Conservation (phyloP, 2,329 filamentous ascomycete genomes). For the Chaetomium strumarium region DNA sequence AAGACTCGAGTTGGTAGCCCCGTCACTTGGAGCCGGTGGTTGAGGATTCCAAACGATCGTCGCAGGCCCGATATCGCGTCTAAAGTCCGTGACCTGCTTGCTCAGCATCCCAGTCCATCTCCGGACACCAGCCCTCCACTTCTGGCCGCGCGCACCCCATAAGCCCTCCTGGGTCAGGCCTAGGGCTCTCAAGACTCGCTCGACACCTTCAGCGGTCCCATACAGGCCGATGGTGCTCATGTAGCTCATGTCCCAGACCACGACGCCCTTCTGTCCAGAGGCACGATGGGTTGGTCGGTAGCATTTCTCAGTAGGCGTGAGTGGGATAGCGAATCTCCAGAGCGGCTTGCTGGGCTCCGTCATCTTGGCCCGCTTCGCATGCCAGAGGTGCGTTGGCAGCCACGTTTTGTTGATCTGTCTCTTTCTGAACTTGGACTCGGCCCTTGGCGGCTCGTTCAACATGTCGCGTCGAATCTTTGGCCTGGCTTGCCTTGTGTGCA, state of each 20-base stretch:
- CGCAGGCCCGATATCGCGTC: conserved; percentile 62
- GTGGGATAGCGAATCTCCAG: conserved; percentile 85
- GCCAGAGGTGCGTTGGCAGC: conserved; percentile 91
- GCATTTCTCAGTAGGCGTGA: conserved; percentile 83
- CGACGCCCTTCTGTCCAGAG: conserved; percentile 64
- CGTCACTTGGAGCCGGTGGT: conserved; percentile 18
- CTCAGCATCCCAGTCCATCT: conserved; percentile 46
- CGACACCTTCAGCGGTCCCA: conserved; percentile 58
- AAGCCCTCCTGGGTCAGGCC: conserved; percentile 55
- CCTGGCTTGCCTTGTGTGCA: conserved; percentile 39
- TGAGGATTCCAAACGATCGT: conserved; percentile 69
- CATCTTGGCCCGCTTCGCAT: conserved; percentile 88
- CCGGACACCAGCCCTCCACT: conserved; percentile 58
- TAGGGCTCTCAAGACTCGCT: conserved; percentile 59
- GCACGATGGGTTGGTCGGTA: conserved; percentile 84
- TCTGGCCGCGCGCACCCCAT: conserved; percentile 59
- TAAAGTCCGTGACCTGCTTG: conserved; percentile 47
- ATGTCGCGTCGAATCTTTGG: conserved; percentile 66
- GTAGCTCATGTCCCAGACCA: conserved; percentile 94
- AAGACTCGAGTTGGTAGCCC: conserved; percentile 7
- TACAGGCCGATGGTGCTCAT: conserved; percentile 78
- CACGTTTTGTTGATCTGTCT: conserved; percentile 85
- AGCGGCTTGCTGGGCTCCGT: conserved; percentile 68
- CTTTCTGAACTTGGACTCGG: conserved; percentile 69
- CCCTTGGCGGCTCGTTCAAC: conserved; percentile 53